Evolutionary conservation across 768 basidiomycete species (phyloP), one percentile per base, ranked within the genome.

Genomic region (Lactifluus volemus): DNA sequence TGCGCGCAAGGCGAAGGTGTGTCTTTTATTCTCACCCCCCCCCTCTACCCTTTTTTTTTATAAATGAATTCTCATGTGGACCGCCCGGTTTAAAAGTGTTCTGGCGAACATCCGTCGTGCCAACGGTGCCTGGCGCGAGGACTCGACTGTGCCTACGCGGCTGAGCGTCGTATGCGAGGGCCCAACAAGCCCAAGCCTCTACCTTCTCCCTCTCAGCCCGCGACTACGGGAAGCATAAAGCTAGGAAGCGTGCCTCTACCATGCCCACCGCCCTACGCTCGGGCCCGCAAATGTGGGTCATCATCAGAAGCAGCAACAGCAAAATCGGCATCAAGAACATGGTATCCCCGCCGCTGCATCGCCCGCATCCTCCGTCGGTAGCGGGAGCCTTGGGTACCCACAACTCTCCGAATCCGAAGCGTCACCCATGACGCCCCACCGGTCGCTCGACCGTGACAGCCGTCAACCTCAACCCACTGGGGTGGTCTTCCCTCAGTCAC

Each of bases 1-100:
- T 14, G 77, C 76, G 0, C 73, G 86, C 53, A 90, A 89, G 70
- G 86, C 85, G 34, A 90, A 89, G 78, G 87, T 88, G 65, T 51
- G 78, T 68, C 0, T 53, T 47, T 1, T 29, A 36, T 17, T 53
- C 34, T 14, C 42, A 45, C 41, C 50, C 39, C 12, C 3, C 9
- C 32, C 10, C 5, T 25, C 25, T 25, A 25, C 21, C 5, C 17
- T n/a, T 15, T 42, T 48, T 29, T 19, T 29, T 42, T 42, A 25
- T 1, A 25, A 25, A 25, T 25, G 25, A 25, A 2, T n/a, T 49
- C 45, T 42, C 44, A 48, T 32, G 10, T 44, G 7, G 21, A 5
- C 5, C 50, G 53, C 36, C 54, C 32, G 25, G 55, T 41, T 30
- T 45, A 45, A 69, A 25, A 88, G 85, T 89, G 87, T 70, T 84